Percentiles rank a stretch among this genome's conserved stretches.
Evolutionary conservation across 768 basidiomycete species (phyloP).

Genomic region (Neoboletus subvelutipes): DNA sequence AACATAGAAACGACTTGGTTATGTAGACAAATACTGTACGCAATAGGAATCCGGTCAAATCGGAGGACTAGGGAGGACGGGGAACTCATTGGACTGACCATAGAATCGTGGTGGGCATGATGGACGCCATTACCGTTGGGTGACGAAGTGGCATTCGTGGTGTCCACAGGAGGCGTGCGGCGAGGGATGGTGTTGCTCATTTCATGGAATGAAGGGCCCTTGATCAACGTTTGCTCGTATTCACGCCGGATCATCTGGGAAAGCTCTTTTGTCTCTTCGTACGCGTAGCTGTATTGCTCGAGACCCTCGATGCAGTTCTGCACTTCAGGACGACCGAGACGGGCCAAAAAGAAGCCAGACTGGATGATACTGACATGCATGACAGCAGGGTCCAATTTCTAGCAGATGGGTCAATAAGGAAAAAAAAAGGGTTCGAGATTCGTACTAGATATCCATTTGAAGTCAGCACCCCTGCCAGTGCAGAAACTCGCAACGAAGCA

Average conservation of each 20-base stretch:
- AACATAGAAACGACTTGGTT: slow-evolving; percentile 18
- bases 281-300: slow-evolving; percentile 85
- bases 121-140: slow-evolving; percentile 20
- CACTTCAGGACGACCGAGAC: slow-evolving; percentile 80
- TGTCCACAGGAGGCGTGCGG: slow-evolving; percentile 19
- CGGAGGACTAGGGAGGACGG: background rate
- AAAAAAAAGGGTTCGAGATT: slow-evolving; percentile 10
- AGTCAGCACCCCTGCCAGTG: slow-evolving; percentile 82
- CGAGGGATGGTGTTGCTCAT: slow-evolving; percentile 39
- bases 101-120: slow-evolving; percentile 20
- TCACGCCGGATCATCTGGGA: slow-evolving; percentile 60
- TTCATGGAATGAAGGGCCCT: slow-evolving; percentile 40
- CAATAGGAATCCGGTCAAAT: slow-evolving; percentile 11
- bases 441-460: slow-evolving; percentile 84
- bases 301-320: slow-evolving; percentile 81
- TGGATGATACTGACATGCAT: slow-evolving; percentile 87
- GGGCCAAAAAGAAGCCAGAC: slow-evolving; percentile 79
- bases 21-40: slow-evolving; percentile 28
- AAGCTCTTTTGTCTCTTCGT: slow-evolving; percentile 81
- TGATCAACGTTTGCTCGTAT: slow-evolving; percentile 42
- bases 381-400: slow-evolving; percentile 84
- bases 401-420: slow-evolving; percentile 8
- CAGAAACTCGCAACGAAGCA: slow-evolving; percentile 83
- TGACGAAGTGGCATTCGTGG: slow-evolving; percentile 8
- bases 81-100: slow-evolving; percentile 11